Evolutionary conservation across 2,329 filamentous ascomycete species (phyloP), one percentile per base, ranked within the genome.

Genomic region (Colletotrichum filicis): DNA sequence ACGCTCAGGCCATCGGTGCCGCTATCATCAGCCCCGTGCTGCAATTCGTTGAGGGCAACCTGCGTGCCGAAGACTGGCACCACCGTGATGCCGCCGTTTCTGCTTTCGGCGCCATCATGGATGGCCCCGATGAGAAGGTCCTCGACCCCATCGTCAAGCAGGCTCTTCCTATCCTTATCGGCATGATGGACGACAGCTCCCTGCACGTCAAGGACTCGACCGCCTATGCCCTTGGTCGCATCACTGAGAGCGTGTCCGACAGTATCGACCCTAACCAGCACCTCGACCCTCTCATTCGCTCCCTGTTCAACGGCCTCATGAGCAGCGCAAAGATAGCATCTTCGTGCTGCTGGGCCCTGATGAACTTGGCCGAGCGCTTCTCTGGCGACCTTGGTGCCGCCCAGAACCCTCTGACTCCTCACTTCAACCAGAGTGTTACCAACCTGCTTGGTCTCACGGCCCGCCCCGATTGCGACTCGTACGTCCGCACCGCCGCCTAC

Each of bases 311-410:
- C 77, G 97, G 96, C 63, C 89, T 99, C 73, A 91, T 94, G 73
- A 96, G 94, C 85, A 97, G 93, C 82, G 93, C 95, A 73, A 98
- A 97, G 90, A 99, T 99, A 92, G 97, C 96, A 37, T 92, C 95
- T 68, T 99, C 97, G 35, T 98, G 97, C 91, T 99, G 97, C 87
- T 98, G 97, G 97, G 95, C 97, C 37, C 86, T 99, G 77, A 98
- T 99, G 94, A 99, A 98, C 85, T 87, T 99, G 80, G 96, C 97
- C 12, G 97, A 99, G 81, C 93, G 95, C 74, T 99, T 98, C 81
- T 94, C 95, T 35, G 95, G 95, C 71, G 95, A 98, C 68, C 89
- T 92, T 68, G 94, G 94, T 62, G 93, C 92, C 74, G 78, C 87
- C 55, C 87, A 92, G 78, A 99, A 98, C 85, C 90, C 95, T 56